Evolutionary conservation across 768 basidiomycete species (phyloP).

Genomic region (Nidularia sp.): DNA sequence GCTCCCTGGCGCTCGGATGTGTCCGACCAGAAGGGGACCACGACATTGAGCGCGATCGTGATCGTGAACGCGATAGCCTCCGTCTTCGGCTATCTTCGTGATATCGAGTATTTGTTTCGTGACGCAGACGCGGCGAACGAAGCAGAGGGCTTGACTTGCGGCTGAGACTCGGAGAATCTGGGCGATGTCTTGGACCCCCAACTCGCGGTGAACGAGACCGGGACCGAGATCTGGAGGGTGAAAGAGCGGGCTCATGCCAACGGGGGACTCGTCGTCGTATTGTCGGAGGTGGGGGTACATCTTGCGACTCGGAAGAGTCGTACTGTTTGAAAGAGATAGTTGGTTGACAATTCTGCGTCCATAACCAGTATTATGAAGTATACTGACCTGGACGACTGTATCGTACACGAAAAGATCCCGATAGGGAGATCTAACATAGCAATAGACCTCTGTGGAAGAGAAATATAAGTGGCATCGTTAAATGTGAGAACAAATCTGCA

Average conservation of each 20-base stretch:
- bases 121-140: no score
- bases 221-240: constrained; percentile 23
- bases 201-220: constrained; percentile 7
- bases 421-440: constrained; percentile 85
- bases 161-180: no score
- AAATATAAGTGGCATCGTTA: not conserved
- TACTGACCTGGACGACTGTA: constrained; percentile 67
- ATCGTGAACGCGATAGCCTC: constrained; percentile 5
- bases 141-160: no score
- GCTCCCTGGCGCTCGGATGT: constrained; percentile 14
- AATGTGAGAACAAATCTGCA: not conserved
- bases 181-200: no score
- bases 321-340: constrained; percentile 5
- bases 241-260: constrained; percentile 17
- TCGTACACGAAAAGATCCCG: constrained; percentile 84
- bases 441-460: constrained; percentile 68
- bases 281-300: constrained; percentile 30
- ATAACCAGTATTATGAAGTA: not conserved
- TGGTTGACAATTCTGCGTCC: not conserved
- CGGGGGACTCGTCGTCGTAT: constrained; percentile 21
- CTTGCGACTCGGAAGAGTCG: constrained; percentile 57
- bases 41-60: constrained; percentile 17
- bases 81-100: constrained; percentile 1
- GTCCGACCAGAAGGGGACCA: constrained; percentile 30
- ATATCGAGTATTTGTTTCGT: no score